Evolutionary conservation across 2,329 filamentous ascomycete genomes (phyloP).

Genomic region (Phyllosticta capitalensis): DNA sequence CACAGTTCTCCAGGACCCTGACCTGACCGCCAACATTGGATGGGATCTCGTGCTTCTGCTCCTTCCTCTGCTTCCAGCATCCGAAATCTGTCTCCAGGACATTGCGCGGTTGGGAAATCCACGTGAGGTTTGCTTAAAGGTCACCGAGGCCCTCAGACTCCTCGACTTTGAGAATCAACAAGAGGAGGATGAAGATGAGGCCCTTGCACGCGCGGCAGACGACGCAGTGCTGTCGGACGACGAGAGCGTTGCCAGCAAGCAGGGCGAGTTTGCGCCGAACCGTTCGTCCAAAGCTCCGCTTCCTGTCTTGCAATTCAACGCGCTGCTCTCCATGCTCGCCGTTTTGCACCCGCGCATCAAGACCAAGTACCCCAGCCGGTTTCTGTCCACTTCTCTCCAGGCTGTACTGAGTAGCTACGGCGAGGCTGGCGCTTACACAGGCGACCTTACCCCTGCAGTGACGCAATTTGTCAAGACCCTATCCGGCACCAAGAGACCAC

Average conservation of each 20-base stretch:
- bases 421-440: slow-evolving; percentile 43
- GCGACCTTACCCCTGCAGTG: slow-evolving; percentile 60
- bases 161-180: slow-evolving; percentile 41
- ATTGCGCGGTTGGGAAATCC: slow-evolving; percentile 72
- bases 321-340: slow-evolving; percentile 60
- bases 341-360: slow-evolving; percentile 66
- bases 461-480: slow-evolving; percentile 63
- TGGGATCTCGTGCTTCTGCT: slow-evolving; percentile 77
- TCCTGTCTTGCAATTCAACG: slow-evolving; percentile 51
- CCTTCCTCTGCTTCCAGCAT: slow-evolving; percentile 53
- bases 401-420: slow-evolving; percentile 60
- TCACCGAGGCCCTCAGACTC: slow-evolving; percentile 60
- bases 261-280: slow-evolving; percentile 24
- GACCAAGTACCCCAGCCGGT: slow-evolving; percentile 68
- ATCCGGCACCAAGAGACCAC: slow-evolving; percentile 56
- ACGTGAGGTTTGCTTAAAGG: slow-evolving; percentile 70
- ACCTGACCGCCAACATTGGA: slow-evolving; percentile 65
- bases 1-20: slow-evolving; percentile 56
- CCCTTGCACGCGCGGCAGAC: slow-evolving; percentile 12
- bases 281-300: slow-evolving; percentile 26
- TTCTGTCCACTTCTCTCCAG: slow-evolving; percentile 66
- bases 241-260: slow-evolving; percentile 9
- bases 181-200: slow-evolving; percentile 23
- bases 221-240: slow-evolving; percentile 10
- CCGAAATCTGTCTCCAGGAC: slow-evolving; percentile 62